A percentile compares a stretch with the other conserved stretches of the same genome.
Conservation (phyloP, 192 early-diverging fungal genomes). For the Pilaira anomala region DNA sequence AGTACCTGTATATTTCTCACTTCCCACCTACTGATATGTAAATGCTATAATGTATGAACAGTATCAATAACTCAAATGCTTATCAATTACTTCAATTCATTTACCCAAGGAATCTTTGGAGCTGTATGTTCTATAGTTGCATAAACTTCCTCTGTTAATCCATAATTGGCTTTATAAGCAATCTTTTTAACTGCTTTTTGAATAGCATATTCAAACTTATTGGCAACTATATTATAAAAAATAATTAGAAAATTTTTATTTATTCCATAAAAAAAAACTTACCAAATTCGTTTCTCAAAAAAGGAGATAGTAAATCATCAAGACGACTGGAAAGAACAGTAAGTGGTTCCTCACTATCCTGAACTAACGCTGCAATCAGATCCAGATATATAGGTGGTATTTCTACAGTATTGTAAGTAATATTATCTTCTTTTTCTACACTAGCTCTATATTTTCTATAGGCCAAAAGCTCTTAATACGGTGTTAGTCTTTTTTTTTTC, state of each 20-base stretch:
- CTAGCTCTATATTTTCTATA: not conserved
- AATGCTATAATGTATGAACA: slow-evolving; percentile 20
- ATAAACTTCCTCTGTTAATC: not conserved
- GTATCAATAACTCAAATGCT: not conserved
- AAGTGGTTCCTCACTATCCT: slow-evolving; percentile 27
- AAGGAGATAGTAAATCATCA: slow-evolving; percentile 26
- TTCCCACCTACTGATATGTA: slow-evolving; percentile 52
- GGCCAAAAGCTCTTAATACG: not conserved
- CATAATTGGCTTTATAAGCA: not conserved
- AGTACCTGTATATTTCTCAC: slow-evolving; percentile 43
- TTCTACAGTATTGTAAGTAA: not conserved
- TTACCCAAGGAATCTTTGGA: slow-evolving; percentile 9
- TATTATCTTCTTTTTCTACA: too few species aligned
- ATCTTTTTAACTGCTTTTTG: not conserved
- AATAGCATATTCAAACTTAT: slow-evolving; percentile 2
- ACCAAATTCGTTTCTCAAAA: slow-evolving; percentile 26
- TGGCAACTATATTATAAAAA: not conserved
- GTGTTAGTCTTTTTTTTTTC: not conserved
- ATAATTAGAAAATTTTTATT: not conserved
- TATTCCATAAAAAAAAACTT: not conserved
- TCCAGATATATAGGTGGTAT: slow-evolving; percentile 5
- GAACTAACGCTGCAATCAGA: slow-evolving; percentile 17
- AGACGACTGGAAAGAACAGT: slow-evolving; percentile 16
- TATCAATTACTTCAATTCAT: not conserved
- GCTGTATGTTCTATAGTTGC: not conserved